Base-by-base conservation (phyloP, 2,329 filamentous ascomycete genomes). In the Alternaria solani region DNA sequence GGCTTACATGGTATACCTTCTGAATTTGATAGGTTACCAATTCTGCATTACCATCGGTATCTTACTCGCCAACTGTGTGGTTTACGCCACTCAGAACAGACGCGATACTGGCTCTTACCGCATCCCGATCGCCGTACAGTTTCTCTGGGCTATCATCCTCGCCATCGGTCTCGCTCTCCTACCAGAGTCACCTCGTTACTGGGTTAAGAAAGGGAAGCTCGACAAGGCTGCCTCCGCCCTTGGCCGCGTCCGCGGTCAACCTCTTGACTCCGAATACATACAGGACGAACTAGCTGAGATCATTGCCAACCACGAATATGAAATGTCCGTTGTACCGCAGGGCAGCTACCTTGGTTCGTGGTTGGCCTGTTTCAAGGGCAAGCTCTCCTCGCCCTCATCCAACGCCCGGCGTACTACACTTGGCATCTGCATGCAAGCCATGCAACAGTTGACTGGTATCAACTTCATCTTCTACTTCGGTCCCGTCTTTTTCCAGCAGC, bases 221-320 rank as follows among this genome's bases (percentile, higher is more conserved):
- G 87, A 90, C 61, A 75, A 84, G 62, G 93, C 93, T 47, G 86
- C 88, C 61, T 61, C 79, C 1, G 81, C 87, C n/a, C 86, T 96
- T 11, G 80, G 87, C 55, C 85, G 85, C 64, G 86, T 96, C 46
- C 91, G 93, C 78, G 91, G 91, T 64, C 91, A 96, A 83, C 85
- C 90, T 51, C 75, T 82, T 58, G 88, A 91, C 60, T 94, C 91
- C 18, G 88, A 92, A 69, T 93, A 88, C 80, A 90, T 96, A 79
- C 88, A 92, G 81, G 82, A 87, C 63, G 93, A 96, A 81, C 86
- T 96, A 51, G 87, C 91, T 57, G 93, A 96, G 82, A 94, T 97
- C 70, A 87, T 96, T 64, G 93, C 93, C 84, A 97, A 96, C 85
- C 88, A 96, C 81, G 92, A 93, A 82, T 95, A 95, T 76, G 93